Percentiles rank a stretch among this genome's conserved stretches.
Evolutionary conservation across 495 filamentous ascomycete genomes (phyloP).

Genomic region (Trichoderma orchidacearum): DNA sequence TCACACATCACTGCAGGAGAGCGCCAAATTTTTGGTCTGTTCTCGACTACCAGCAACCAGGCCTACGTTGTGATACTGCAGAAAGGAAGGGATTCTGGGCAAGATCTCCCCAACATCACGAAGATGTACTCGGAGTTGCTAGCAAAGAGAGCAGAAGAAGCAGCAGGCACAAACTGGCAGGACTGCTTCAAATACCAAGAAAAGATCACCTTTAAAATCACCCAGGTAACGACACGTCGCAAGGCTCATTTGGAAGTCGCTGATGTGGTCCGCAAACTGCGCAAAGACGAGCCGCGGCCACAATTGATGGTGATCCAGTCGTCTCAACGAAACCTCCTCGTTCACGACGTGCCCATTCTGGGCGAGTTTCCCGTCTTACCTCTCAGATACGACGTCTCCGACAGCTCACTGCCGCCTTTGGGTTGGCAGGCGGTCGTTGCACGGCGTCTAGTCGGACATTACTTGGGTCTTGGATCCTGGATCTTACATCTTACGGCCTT

Average conservation of each 20-base stretch:
- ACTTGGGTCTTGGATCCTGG: constrained; percentile 84
- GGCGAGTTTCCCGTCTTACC: constrained; percentile 74
- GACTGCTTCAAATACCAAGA: constrained; percentile 78
- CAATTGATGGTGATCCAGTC: constrained; percentile 83
- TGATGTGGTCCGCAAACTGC: constrained; percentile 75
- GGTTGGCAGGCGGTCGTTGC: constrained; percentile 90
- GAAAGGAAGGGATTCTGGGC: constrained; percentile 53
- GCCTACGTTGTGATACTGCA: constrained; percentile 80
- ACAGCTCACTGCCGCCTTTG: constrained; percentile 76
- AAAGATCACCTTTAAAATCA: constrained; percentile 70
- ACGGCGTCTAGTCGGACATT: constrained; percentile 73
- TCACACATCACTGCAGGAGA: constrained; percentile 88
- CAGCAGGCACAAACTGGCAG: constrained; percentile 55
- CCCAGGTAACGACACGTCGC: constrained; percentile 73
- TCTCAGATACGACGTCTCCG: constrained; percentile 66
- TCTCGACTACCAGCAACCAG: constrained; percentile 68
- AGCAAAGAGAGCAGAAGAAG: constrained; percentile 48
- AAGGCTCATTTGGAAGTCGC: constrained; percentile 79
- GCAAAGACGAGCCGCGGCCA: constrained; percentile 65
- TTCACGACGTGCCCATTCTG: constrained; percentile 74
- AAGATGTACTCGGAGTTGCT: constrained; percentile 80
- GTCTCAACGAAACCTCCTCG: constrained; percentile 61
- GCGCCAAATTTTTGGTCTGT: constrained; percentile 82
- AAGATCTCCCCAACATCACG: constrained; percentile 77
- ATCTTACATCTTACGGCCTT: constrained; percentile 75